These are phyloP conservation scores for Sarcomyxa edulis DNA, from an alignment of 768 basidiomycete species.

Conservation along the genomic window DNA sequence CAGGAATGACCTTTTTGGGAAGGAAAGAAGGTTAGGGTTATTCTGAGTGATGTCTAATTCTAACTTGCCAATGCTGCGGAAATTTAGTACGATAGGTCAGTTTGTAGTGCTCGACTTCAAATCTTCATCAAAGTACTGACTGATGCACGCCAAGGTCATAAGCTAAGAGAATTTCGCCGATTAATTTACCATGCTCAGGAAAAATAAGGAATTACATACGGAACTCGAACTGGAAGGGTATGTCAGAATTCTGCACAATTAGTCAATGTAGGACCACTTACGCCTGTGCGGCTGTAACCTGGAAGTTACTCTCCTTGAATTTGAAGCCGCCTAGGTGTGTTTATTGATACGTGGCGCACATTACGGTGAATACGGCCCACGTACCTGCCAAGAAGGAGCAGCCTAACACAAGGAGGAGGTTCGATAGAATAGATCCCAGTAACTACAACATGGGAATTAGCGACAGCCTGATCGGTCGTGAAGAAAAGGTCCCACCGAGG, in stretches of 20 bases:
- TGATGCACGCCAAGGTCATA: constrained; percentile 85
- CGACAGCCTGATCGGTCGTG: no score
- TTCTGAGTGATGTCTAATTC: no score
- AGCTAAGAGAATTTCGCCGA: constrained; percentile 34
- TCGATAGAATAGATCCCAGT: constrained; percentile 88
- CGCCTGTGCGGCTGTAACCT: constrained; percentile 85
- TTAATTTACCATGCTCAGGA: background rate
- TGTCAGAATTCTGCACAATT: background rate
- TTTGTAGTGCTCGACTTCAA: no score
- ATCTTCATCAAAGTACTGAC: no score
- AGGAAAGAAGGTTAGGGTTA: background rate
- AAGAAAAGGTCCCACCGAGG: constrained; percentile 60
- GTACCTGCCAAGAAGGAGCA: constrained; percentile 83
- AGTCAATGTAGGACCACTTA: constrained; percentile 36
- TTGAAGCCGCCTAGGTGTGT: constrained; percentile 52
- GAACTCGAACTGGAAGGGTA: constrained; percentile 37
- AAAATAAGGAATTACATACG: constrained; percentile 20
- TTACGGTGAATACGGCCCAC: constrained; percentile 12
- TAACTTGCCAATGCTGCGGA: no score
- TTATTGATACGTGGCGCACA: no score
- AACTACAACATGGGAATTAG: constrained; percentile 53
- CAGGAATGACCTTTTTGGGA: constrained; percentile 88
- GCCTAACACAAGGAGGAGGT: constrained; percentile 84
- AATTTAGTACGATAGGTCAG: no score
- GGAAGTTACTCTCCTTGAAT: constrained; percentile 66